A percentile compares a stretch with the other conserved stretches of the same genome.
phyloP scores from a whole-genome alignment of 208 protist genomes.

The Willaertia magna region DNA sequence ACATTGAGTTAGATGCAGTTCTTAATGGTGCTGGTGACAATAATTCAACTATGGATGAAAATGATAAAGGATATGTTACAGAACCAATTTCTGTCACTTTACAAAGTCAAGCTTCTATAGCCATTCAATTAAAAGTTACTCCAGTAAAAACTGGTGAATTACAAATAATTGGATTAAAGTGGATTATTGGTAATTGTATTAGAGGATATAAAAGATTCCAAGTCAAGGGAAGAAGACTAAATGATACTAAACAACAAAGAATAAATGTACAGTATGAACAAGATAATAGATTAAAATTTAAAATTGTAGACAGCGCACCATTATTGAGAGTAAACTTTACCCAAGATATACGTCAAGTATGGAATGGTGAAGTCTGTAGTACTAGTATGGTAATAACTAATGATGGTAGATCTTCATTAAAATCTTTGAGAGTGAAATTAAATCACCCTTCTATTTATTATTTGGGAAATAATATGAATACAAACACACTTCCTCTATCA shows the following conservation, averaged over 20 bases:
- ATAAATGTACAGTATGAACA: background rate
- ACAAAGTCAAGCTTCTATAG: background rate
- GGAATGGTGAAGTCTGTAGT: background rate
- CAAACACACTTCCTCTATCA: no score
- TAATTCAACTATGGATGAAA: background rate
- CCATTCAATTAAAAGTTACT: background rate
- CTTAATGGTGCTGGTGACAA: background rate
- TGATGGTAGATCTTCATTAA: background rate
- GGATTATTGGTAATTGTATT: background rate
- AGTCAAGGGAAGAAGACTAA: background rate
- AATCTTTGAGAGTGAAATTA: background rate
- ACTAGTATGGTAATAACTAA: background rate
- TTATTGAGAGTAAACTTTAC: background rate
- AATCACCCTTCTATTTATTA: conserved; percentile 3
- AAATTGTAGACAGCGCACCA: background rate
- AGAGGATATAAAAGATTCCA: background rate
- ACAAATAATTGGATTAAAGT: background rate
- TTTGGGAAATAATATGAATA: background rate
- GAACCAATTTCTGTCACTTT: background rate
- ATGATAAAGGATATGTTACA: background rate
- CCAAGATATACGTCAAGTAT: background rate
- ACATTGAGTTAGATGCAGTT: background rate
- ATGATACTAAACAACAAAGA: background rate
- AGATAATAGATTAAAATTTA: background rate
- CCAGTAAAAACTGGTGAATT: background rate